Percentiles rank a stretch among this genome's conserved stretches.
Evolutionary conservation across 2,329 filamentous ascomycete genomes (phyloP).

Genomic region (Hymenoscyphus fraxineus): DNA sequence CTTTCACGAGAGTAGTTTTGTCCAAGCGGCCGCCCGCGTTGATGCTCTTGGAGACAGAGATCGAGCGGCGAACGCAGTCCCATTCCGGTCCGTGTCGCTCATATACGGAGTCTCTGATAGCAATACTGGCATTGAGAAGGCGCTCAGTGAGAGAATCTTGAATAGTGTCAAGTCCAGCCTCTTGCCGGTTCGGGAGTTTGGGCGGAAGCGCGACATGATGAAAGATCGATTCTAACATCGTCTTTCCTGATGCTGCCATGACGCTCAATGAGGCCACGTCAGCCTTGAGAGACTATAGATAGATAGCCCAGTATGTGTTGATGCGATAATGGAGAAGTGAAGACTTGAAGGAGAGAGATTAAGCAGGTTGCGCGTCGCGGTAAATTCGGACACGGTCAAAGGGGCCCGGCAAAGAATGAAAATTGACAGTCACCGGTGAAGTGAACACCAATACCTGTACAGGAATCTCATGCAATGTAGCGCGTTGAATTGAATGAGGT

Average conservation of each 20-base stretch:
- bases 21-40: conserved; percentile 21
- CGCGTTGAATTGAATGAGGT: neutral
- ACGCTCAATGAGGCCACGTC: too few relatives aligned
- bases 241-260: neutral
- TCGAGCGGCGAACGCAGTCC: conserved; percentile 15
- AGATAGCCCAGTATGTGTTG: too few relatives aligned
- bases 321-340: too few relatives aligned
- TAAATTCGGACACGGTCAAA: too few relatives aligned
- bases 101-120: neutral
- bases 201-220: conserved; percentile 25
- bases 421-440: too few relatives aligned
- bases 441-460: too few relatives aligned
- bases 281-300: too few relatives aligned
- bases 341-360: too few relatives aligned
- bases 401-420: too few relatives aligned
- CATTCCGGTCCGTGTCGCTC: neutral
- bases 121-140: conserved; percentile 12
- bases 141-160: conserved; percentile 12
- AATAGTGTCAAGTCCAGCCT: conserved; percentile 12
- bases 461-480: too few relatives aligned
- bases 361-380: too few relatives aligned
- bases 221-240: conserved; percentile 17
- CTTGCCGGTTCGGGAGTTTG: conserved; percentile 21
- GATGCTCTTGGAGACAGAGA: conserved; percentile 13
- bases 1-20: conserved; percentile 27